These are phyloP conservation scores for Candida suzukii DNA, from an alignment of 805 yeast genomes.

Conservation along the genomic window DNA sequence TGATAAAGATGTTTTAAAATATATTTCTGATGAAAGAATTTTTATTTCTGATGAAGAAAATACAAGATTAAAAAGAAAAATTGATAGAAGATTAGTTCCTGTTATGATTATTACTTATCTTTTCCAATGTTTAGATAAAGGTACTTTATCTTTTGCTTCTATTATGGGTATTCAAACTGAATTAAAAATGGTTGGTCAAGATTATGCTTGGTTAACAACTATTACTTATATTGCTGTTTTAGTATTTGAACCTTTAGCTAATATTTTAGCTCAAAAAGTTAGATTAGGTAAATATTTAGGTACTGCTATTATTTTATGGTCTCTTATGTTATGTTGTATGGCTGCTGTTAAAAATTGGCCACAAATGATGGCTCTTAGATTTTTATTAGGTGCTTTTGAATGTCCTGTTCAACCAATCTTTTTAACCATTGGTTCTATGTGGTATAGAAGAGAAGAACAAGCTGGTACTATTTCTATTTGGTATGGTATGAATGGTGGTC, in stretches of 20 bases:
- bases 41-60: constrained; percentile 1
- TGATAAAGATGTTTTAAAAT: constrained; percentile 4
- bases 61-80: constrained; percentile 28
- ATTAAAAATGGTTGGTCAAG: constrained; percentile 29
- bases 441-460: constrained; percentile 20
- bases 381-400: constrained; percentile 39
- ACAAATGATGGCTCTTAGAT: constrained; percentile 38
- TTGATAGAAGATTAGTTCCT: constrained; percentile 42
- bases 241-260: constrained; percentile 38
- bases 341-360: constrained; percentile 36
- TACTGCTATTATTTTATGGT: constrained; percentile 36
- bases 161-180: constrained; percentile 33
- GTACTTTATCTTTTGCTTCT: constrained; percentile 33
- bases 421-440: constrained; percentile 8
- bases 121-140: constrained; percentile 26
- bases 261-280: constrained; percentile 23
- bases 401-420: constrained; percentile 18
- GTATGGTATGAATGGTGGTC: constrained; percentile 17
- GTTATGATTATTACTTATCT: constrained; percentile 37
- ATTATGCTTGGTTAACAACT: constrained; percentile 45
- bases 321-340: constrained; percentile 40
- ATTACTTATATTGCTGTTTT: constrained; percentile 47
- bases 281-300: constrained; percentile 31
- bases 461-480: constrained; percentile 14
- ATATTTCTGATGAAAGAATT: constrained; percentile 2